Base-by-base conservation (phyloP, 805 yeast genomes). In the Nakazawaea wickerhamii region DNA sequence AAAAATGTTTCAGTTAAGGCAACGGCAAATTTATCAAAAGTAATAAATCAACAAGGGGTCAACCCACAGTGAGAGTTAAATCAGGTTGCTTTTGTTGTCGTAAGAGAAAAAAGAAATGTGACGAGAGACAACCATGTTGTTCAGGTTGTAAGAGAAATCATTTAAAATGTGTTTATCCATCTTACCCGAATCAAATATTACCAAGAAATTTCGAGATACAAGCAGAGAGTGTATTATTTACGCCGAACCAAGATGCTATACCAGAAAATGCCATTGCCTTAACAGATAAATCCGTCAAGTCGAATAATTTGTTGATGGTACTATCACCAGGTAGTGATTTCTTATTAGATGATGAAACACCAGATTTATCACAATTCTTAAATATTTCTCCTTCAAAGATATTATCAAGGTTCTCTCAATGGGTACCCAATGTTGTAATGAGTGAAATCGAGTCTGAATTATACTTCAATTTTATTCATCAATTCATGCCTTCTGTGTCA, bases 51-150 rank as follows among this genome's bases (percentile, higher is more conserved):
- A 14, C 30, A 26, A 36, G 28, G 30, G 28, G 19, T 17, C 28
- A 17, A 18, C 31, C 30, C 23, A 36, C 40, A 6, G 30, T 25
- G 23, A 34, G 46, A 27, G 46, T 43, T 11, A 63, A 63, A 40
- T 62, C 67, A 1, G 68, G 68, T 2, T 63, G 68, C 43, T 59
- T 59, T 46, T 62, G 67, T 41, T 63, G 68, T 40, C 59, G 68
- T 19, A 55, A 48, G 36, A 51, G 68, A 38, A 62, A 62, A 61
- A 63, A 62, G 63, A 63, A 63, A 52, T 63, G 68, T 46, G 64
- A 62, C 41, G 67, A 62, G 44, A 41, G 49, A 23, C 54, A 53
- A 43, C 66, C 66, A 3, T 50, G 54, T 4, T 63, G 68, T 43
- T 55, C 64, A 0, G 68, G 66, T 7, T 63, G 68, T 45, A 38